Evolutionary conservation across 2,329 filamentous ascomycete species (phyloP).

Genomic region (Epichloe brachyelytri): DNA sequence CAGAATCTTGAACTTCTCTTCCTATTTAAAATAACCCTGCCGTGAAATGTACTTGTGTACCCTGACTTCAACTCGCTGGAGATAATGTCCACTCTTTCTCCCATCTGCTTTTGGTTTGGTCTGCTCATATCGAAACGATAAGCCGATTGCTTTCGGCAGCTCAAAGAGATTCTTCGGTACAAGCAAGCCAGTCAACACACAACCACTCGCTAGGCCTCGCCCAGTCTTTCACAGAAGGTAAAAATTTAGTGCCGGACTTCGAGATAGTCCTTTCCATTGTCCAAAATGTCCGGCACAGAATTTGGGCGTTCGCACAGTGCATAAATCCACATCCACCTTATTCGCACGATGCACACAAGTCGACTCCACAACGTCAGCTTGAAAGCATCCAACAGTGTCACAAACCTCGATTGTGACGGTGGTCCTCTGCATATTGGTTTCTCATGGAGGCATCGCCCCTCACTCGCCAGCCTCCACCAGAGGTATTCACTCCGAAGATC

Average conservation of each 20-base stretch:
- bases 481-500: constrained; percentile 89
- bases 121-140: no score
- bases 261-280: no score
- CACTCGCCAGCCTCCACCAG: constrained; percentile 80
- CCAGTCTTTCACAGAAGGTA: no score
- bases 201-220: no score
- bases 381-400: background rate
- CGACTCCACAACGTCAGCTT: background rate
- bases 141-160: no score
- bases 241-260: no score
- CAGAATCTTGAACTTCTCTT: background rate
- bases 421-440: constrained; percentile 2
- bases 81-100: background rate
- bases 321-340: background rate
- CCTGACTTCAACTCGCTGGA: background rate
- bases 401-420: background rate
- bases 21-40: no score
- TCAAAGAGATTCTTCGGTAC: no score
- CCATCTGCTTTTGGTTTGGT: background rate
- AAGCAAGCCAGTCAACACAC: no score
- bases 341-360: background rate
- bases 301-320: background rate
- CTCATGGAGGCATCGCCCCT: constrained; percentile 82
- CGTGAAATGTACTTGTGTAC: no score
- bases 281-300: no score